Evolutionary conservation across 2,329 filamentous ascomycete species (phyloP), one percentile per base, ranked within the genome.

Genomic region (Cladobotryum mycophilum): DNA sequence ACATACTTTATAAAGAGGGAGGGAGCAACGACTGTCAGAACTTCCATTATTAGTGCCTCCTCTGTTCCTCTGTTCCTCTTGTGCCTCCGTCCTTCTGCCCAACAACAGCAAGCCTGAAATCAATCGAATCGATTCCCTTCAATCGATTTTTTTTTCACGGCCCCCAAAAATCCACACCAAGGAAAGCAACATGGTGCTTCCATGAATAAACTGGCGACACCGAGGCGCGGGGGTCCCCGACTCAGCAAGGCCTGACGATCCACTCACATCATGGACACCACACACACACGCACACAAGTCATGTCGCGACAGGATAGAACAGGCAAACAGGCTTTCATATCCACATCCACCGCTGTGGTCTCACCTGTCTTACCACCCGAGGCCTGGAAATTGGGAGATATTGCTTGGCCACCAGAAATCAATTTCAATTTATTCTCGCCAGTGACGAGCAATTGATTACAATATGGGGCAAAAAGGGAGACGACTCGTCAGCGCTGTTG

Each of bases 191-290:
- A 41, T 38, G 33, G 38, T 38, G 34, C 35, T 35, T 18, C 33
- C 43, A 33, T 14, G 22, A 47, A 34, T 17, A 20, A 17, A 17
- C 25, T 30, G 25, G 25, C 20, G 20, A 20, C 25, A 30, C 30
- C 40, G 25, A 41, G 40, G 42, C 37, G 41, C 45, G 40, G 49
- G 45, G 35, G 41, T 35, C 41, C 41, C 48, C 41, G 48, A 50
- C 44, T 44, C 38, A 49, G 25, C 25, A 30, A 30, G 34, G 34
- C 41, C 18, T 5, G 13, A 25, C 5, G 40, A 41, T 53, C 51
- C 51, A 50, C 47, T 33, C 51, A 53, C 46, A 46, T 53, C 51
- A 50, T 45, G 50, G 41, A 53, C 45, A 13, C 33, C n/a, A 34
- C 20, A n/a, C 14, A 22, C 22, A 45, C 8, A 9, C n/a, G 17